Conservation (phyloP, 768 basidiomycete species). For the Termitomyces heimii region DNA sequence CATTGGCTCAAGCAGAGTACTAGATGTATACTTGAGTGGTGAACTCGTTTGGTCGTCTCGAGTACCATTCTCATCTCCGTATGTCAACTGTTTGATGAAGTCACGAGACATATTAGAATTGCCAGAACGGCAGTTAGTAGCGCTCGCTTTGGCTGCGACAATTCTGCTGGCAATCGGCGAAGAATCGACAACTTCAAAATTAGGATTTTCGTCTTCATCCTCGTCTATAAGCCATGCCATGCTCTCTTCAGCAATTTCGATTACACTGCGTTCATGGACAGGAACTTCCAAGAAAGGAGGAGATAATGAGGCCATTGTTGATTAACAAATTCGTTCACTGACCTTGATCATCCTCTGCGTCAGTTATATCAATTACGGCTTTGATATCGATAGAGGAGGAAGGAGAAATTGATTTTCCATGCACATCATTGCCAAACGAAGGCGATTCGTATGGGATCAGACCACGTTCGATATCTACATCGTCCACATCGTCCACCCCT, state of each 20-base stretch:
- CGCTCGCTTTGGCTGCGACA: background rate
- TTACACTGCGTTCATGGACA: background rate
- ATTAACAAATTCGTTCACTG: background rate
- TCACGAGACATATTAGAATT: constrained; percentile 13
- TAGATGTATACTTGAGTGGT: constrained; percentile 7
- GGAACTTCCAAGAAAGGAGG: background rate
- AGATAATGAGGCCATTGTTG: background rate
- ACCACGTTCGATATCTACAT: constrained; percentile 49
- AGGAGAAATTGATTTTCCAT: background rate
- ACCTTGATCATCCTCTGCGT: constrained; percentile 6
- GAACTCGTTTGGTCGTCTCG: constrained; percentile 2
- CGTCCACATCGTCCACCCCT: constrained; percentile 47
- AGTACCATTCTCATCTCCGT: constrained; percentile 13
- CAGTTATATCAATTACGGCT: constrained; percentile 9
- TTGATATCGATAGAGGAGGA: background rate
- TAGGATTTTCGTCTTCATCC: constrained; percentile 60
- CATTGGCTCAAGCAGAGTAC: constrained; percentile 10
- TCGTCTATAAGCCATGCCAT: constrained; percentile 65
- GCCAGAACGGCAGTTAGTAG: background rate
- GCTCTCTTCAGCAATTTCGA: constrained; percentile 18
- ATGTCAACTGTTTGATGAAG: constrained; percentile 7
- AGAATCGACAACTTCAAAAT: constrained; percentile 47
- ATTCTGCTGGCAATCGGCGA: constrained; percentile 29
- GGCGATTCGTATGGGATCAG: constrained; percentile 9
- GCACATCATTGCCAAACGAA: background rate